A percentile compares a stretch with the other conserved stretches of the same genome.
phyloP scores from a whole-genome alignment of 2,329 filamentous ascomycete species.

The Botrytis elliptica region DNA sequence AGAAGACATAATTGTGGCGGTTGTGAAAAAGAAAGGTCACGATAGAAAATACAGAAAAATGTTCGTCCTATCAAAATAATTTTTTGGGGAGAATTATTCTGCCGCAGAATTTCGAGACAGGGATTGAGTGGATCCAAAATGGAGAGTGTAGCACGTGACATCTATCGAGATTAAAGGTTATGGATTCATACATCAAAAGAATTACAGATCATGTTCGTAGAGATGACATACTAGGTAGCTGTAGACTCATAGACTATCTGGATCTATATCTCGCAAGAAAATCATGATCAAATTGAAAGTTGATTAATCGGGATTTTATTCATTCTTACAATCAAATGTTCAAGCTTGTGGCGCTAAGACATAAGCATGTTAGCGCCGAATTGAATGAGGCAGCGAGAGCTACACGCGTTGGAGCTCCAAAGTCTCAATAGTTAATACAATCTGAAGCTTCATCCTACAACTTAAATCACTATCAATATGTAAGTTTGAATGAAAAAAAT shows the following conservation, averaged over 20 bases:
- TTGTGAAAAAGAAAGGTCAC: background rate
- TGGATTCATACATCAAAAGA: background rate
- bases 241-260: background rate
- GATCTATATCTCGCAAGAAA: background rate
- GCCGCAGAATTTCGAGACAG: slow-evolving; percentile 23
- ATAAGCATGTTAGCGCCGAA: slow-evolving; percentile 22
- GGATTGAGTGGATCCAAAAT: slow-evolving; percentile 10
- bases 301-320: background rate
- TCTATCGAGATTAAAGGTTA: background rate
- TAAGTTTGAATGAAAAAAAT: slow-evolving; percentile 22
- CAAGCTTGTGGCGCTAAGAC: slow-evolving; percentile 7
- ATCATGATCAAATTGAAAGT: background rate
- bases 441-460: slow-evolving; percentile 30
- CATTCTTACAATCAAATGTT: slow-evolving; percentile 2
- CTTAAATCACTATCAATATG: slow-evolving; percentile 34
- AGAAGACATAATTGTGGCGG: slow-evolving; percentile 67
- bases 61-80: slow-evolving; percentile 21
- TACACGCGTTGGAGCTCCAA: slow-evolving; percentile 34
- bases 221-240: background rate
- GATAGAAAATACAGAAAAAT: slow-evolving; percentile 18
- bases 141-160: background rate
- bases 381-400: slow-evolving; percentile 36
- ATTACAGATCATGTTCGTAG: no score
- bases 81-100: slow-evolving; percentile 26
- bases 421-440: slow-evolving; percentile 27